These are phyloP conservation scores for Podila minutissima DNA, from an alignment of 192 early-diverging fungal genomes.

Conservation along the genomic window DNA sequence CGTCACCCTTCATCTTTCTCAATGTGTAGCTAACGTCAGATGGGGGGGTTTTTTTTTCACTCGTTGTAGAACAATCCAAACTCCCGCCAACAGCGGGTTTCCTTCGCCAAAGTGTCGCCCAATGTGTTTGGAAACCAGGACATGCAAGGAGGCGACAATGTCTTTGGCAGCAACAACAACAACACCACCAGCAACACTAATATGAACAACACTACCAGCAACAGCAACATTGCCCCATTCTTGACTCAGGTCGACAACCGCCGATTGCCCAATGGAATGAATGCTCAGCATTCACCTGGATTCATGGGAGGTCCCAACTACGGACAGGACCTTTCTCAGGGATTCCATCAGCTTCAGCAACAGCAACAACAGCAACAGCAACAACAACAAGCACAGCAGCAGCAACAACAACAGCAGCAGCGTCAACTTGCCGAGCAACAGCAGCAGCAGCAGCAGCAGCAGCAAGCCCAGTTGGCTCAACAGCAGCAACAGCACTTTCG, in stretches of 20 bases:
- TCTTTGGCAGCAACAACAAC: background rate
- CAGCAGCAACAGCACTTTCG: constrained; percentile 54
- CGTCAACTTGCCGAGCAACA: background rate
- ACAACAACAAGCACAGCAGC: background rate
- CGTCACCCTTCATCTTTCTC: background rate
- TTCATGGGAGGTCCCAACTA: constrained; percentile 1
- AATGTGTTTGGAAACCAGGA: constrained; percentile 5
- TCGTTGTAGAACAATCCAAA: background rate
- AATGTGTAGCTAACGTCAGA: background rate
- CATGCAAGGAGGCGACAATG: constrained; percentile 2
- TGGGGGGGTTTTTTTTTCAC: background rate
- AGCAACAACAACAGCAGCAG: background rate
- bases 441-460: background rate
- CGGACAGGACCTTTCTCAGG: background rate
- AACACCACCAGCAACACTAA: background rate
- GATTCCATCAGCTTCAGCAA: constrained; percentile 32
- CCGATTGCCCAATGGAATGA: background rate
- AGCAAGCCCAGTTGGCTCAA: constrained; percentile 8
- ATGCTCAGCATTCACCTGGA: constrained; percentile 1
- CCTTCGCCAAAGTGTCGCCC: constrained; percentile 1
- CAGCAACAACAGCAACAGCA: background rate
- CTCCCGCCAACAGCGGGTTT: constrained; percentile 1
- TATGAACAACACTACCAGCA: background rate
- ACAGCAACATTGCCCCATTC: background rate
- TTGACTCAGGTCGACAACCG: background rate